These are phyloP conservation scores for Pyronema domesticum DNA, from an alignment of 495 filamentous ascomycete genomes.

Conservation along the genomic window DNA sequence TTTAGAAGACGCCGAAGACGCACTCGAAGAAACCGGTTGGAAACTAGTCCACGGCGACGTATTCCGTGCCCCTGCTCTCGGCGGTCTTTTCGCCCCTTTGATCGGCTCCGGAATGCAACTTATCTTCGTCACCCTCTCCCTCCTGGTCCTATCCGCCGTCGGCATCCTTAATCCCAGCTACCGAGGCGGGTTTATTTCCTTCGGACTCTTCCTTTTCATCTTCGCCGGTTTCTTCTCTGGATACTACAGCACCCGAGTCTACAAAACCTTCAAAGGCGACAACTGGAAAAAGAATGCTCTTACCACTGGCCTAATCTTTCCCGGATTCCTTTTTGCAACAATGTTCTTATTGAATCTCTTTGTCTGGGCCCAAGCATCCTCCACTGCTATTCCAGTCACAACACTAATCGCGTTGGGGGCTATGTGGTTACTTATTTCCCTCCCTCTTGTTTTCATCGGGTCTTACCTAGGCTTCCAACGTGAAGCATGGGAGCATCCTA, in stretches of 20 bases:
- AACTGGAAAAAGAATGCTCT: slow-evolving; percentile 68
- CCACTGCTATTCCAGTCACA: slow-evolving; percentile 75
- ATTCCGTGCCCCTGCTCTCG: slow-evolving; percentile 63
- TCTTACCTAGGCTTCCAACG: slow-evolving; percentile 61
- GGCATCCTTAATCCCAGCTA: slow-evolving; percentile 82
- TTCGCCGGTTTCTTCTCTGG: slow-evolving; percentile 80
- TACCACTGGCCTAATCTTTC: slow-evolving; percentile 69
- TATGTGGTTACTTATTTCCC: slow-evolving; percentile 78
- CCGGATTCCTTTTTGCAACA: slow-evolving; percentile 60
- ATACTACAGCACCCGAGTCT: slow-evolving; percentile 76
- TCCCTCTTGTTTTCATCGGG: slow-evolving; percentile 74
- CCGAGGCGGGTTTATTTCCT: slow-evolving; percentile 78
- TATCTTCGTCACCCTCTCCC: slow-evolving; percentile 64
- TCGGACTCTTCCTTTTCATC: slow-evolving; percentile 71
- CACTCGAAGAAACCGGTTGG: slow-evolving; percentile 79
- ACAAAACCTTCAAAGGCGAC: slow-evolving; percentile 68
- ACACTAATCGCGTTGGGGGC: slow-evolving; percentile 60
- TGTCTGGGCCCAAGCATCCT: slow-evolving; percentile 84
- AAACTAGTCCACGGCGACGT: slow-evolving; percentile 89
- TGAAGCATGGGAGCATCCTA: slow-evolving; percentile 68
- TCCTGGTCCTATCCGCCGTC: slow-evolving; percentile 62
- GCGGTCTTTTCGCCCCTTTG: slow-evolving; percentile 64
- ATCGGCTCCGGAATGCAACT: slow-evolving; percentile 83
- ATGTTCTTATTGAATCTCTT: slow-evolving; percentile 81
- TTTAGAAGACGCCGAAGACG: slow-evolving; percentile 60